Conservation (phyloP, 441 rosid genomes). For the Brassica hybrid region DNA sequence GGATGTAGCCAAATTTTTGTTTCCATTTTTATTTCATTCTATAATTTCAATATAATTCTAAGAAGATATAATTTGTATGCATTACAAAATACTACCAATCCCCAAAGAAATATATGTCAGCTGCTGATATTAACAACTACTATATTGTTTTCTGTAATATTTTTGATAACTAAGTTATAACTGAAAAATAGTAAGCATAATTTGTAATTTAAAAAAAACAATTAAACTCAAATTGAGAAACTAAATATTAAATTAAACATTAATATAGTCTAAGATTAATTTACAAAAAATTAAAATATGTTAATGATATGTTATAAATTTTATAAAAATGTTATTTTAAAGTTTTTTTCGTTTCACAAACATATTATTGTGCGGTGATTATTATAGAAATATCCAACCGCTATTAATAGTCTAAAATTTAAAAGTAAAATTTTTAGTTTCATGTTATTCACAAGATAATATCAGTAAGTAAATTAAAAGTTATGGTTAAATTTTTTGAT, state of each 20-base stretch:
- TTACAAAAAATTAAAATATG: background rate
- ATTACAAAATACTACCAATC: background rate
- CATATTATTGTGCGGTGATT: background rate
- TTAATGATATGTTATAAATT: background rate
- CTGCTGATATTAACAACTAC: background rate
- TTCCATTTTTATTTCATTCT: background rate
- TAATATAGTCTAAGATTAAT: background rate
- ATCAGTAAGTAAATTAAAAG: background rate
- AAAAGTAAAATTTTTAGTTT: too few species aligned
- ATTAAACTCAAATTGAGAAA: background rate
- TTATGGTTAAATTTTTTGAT: background rate
- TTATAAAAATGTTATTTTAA: background rate
- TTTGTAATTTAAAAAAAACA: background rate
- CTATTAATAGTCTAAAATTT: background rate
- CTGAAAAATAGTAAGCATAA: background rate
- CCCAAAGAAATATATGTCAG: background rate
- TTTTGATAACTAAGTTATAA: background rate
- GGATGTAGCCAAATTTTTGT: background rate
- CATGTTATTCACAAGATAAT: background rate
- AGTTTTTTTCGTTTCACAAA: background rate
- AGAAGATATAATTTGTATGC: background rate
- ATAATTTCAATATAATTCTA: too few species aligned
- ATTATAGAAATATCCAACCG: background rate
- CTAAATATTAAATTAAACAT: background rate
- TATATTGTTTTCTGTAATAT: background rate